phyloP scores from a whole-genome alignment of 164 flowering plant species.

The Taxillus chinensis region DNA sequence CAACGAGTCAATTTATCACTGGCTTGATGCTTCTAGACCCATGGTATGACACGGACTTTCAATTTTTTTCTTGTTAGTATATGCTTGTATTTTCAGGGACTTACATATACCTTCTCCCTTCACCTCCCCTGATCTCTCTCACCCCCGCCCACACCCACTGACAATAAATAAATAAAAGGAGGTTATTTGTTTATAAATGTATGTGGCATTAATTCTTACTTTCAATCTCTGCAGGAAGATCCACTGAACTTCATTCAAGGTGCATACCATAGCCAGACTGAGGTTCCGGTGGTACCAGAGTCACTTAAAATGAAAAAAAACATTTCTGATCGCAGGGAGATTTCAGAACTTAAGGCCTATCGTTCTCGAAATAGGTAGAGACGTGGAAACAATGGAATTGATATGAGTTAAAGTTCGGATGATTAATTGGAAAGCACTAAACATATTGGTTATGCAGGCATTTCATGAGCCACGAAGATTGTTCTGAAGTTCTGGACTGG shows the following conservation, averaged over 20 bases:
- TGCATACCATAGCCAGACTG: conserved; percentile 50
- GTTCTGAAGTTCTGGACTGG: conserved; percentile 59
- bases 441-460: conserved; percentile 32
- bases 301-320: conserved; percentile 54
- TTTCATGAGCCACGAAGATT: conserved; percentile 48
- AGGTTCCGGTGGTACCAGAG: conserved; percentile 44
- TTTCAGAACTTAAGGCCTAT: conserved; percentile 45
- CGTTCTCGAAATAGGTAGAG: conserved; percentile 61
- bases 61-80: not conserved
- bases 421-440: not conserved
- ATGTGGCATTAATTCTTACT: not conserved
- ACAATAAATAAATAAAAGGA: no score
- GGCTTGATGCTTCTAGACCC: conserved; percentile 92
- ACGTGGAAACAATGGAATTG: not conserved
- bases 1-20: conserved; percentile 78
- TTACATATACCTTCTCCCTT: no score
- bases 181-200: no score
- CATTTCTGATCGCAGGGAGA: conserved; percentile 27
- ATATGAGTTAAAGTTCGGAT: not conserved
- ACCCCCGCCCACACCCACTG: no score
- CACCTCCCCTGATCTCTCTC: no score
- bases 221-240: conserved; percentile 39
- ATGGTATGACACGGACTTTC: conserved; percentile 34
- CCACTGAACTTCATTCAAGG: conserved; percentile 58
- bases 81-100: no score